Base-by-base conservation (phyloP, 2,329 filamentous ascomycete genomes). In the Celoporthe dispersa region DNA sequence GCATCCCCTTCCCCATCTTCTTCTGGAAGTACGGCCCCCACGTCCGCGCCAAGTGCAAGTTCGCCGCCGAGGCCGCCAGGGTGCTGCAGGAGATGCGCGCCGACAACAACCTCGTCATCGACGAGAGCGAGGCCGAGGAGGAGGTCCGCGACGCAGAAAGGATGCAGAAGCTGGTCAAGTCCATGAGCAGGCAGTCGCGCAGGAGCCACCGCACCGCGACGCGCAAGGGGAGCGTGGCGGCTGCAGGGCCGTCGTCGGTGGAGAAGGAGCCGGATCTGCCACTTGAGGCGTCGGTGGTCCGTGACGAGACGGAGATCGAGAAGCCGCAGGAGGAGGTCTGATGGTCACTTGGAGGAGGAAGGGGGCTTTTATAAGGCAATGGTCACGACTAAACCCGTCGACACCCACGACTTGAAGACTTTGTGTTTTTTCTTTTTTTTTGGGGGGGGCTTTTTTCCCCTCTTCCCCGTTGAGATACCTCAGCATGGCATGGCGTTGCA, bases 1-100 rank as follows among this genome's bases (percentile, higher is more conserved):
- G 83, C 78, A 78, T 79, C 70, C 80, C 81, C 6, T 81, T 82
- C 67, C 81, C 81, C 35, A 76, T 77, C 55, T 55, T 80, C 14
- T 80, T 80, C 64, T 80, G 79, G 73, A 77, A 76, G 59, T 81
- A 81, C 71, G 80, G 80, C 25, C 79, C 79, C 73, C 73, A 68
- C 65, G 77, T 81, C 65, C 76, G 80, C 69, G 76, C 75, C 25
- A 76, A 75, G 68, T 80, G 79, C 74, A 76, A 79, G 63, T 81
- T 67, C 37, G 71, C 71, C 41, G 67, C 69, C 48, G 71, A 72
- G 61, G 71, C 71, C 25, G 71, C 71, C 16, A 28, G 61, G 4
- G 61, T 72, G 14, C 67, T 71, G 11, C 64, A 68, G 61, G 69
- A 68, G 64, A 69, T 72, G 71, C 71, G 64, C 25, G 66, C 51